Conservation (phyloP, 23 red algal genomes). For the Gracilariopsis chorda region DNA sequence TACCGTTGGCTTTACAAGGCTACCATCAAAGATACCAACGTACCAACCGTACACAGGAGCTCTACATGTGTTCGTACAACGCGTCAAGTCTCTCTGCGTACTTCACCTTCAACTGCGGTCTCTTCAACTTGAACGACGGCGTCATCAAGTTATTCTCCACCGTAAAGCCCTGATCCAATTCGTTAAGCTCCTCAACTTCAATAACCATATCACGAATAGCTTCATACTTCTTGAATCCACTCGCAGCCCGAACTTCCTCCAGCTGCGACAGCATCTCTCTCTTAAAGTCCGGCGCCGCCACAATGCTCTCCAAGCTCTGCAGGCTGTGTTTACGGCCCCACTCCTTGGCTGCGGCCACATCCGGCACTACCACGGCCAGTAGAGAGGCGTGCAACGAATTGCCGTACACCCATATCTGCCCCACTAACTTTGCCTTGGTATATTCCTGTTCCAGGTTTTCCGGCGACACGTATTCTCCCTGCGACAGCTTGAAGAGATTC, state of each 20-base stretch:
- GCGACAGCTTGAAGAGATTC: slow-evolving; percentile 97
- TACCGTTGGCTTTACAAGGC: no score
- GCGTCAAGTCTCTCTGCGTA: slow-evolving; percentile 73
- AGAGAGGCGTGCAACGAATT: slow-evolving; percentile 68
- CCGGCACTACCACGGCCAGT: slow-evolving; percentile 88
- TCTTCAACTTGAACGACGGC: slow-evolving; percentile 93
- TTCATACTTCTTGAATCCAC: slow-evolving; percentile 90
- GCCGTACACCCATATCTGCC: slow-evolving; percentile 94
- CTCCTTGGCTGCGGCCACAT: slow-evolving; percentile 37
- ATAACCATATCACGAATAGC: slow-evolving; percentile 67
- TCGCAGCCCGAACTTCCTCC: slow-evolving; percentile 28
- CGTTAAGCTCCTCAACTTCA: slow-evolving; percentile 81
- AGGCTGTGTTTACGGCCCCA: slow-evolving; percentile 69
- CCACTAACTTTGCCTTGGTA: slow-evolving; percentile 76
- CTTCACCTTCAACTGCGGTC: slow-evolving; percentile 71
- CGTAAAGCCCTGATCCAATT: slow-evolving; percentile 82
- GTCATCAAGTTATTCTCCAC: slow-evolving; percentile 93
- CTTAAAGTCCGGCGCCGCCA: slow-evolving; percentile 58
- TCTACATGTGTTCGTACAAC: slow-evolving; percentile 81
- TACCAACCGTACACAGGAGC: no score
- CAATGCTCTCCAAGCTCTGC: slow-evolving; percentile 36
- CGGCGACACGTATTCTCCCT: slow-evolving; percentile 94
- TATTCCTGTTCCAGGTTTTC: slow-evolving; percentile 88
- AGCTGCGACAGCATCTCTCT: slow-evolving; percentile 72
- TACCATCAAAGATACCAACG: no score